phyloP scores from a whole-genome alignment of 768 basidiomycete species.

The Cyclocybe aegerita region DNA sequence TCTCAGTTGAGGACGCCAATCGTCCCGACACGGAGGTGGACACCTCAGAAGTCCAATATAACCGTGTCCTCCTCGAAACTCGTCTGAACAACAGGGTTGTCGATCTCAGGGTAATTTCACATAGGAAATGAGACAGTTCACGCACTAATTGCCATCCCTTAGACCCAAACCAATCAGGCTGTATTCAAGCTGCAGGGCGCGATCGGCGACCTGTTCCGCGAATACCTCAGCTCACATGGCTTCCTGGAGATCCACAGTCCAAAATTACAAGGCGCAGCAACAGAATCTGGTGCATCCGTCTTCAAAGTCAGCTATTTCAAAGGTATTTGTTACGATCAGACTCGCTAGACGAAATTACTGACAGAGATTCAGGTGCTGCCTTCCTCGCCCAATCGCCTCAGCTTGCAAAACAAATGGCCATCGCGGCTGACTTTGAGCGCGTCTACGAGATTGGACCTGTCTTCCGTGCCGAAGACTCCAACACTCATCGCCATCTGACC shows the following conservation, averaged over 20 bases:
- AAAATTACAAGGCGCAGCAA: slow-evolving; percentile 95
- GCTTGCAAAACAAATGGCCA: slow-evolving; percentile 98
- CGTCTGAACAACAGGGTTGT: slow-evolving; percentile 92
- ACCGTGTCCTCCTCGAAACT: slow-evolving; percentile 87
- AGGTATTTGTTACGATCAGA: slow-evolving; percentile 41
- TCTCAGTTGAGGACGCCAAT: slow-evolving; percentile 90
- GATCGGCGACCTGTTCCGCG: slow-evolving; percentile 87
- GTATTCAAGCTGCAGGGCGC: slow-evolving; percentile 90
- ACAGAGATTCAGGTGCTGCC: slow-evolving; percentile 60
- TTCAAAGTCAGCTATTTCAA: slow-evolving; percentile 99
- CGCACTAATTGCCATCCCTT: not conserved
- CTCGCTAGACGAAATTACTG: not conserved
- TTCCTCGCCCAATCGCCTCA: slow-evolving; percentile 97
- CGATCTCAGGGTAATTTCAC: slow-evolving; percentile 77
- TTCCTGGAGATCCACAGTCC: slow-evolving; percentile 98
- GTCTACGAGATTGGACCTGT: slow-evolving; percentile 98
- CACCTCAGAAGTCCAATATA: slow-evolving; percentile 58
- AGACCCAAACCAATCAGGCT: slow-evolving; percentile 96
- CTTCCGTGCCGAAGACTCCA: slow-evolving; percentile 96
- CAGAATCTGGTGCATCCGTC: slow-evolving; percentile 94
- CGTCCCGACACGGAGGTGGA: slow-evolving; percentile 77
- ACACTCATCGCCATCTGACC: slow-evolving; percentile 97
- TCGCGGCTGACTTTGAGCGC: slow-evolving; percentile 96
- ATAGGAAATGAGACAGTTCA: not conserved
- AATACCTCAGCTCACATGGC: slow-evolving; percentile 67